Conservation (phyloP, 2,329 filamentous ascomycete genomes). For the Ophiostoma populinum region DNA sequence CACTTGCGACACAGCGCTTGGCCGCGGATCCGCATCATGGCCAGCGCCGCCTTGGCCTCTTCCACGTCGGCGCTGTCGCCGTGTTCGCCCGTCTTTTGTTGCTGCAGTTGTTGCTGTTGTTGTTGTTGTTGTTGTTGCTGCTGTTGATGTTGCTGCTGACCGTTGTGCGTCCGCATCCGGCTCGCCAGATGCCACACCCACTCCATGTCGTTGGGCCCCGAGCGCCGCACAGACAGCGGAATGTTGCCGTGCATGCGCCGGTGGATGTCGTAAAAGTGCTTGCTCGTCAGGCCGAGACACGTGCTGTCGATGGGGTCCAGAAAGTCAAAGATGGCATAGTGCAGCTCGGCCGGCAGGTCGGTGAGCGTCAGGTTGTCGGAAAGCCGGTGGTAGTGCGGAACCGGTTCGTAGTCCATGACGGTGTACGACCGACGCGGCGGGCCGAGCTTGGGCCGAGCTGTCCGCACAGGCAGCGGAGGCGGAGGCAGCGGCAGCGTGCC, state of each 20-base stretch:
- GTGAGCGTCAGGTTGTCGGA: conserved; percentile 28
- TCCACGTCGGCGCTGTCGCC: conserved; percentile 21
- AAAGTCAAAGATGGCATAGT: conserved; percentile 42
- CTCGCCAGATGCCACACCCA: conserved; percentile 44
- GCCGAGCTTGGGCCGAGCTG: conserved; percentile 20
- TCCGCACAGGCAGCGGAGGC: background rate
- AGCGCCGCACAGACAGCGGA: conserved; percentile 37
- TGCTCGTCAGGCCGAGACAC: conserved; percentile 41
- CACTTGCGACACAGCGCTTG: conserved; percentile 47
- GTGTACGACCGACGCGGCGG: conserved; percentile 40
- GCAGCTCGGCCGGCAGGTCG: conserved; percentile 40
- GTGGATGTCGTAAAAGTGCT: conserved; percentile 41
- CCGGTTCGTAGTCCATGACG: conserved; percentile 40
- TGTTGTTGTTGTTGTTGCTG: too few relatives aligned
- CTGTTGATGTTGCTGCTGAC: too few relatives aligned
- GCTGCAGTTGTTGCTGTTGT: background rate
- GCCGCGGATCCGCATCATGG: conserved; percentile 34
- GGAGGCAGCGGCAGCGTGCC: background rate
- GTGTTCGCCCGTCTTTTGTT: conserved; percentile 3
- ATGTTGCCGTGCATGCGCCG: conserved; percentile 36
- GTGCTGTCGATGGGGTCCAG: conserved; percentile 48
- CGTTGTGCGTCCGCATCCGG: conserved; percentile 2
- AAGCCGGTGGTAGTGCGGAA: conserved; percentile 30
- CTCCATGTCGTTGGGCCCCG: conserved; percentile 45
- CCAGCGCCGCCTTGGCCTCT: conserved; percentile 24